Base-by-base conservation (phyloP, 352 stramenopile genomes). In the Phytophthora fragariaefolia region DNA sequence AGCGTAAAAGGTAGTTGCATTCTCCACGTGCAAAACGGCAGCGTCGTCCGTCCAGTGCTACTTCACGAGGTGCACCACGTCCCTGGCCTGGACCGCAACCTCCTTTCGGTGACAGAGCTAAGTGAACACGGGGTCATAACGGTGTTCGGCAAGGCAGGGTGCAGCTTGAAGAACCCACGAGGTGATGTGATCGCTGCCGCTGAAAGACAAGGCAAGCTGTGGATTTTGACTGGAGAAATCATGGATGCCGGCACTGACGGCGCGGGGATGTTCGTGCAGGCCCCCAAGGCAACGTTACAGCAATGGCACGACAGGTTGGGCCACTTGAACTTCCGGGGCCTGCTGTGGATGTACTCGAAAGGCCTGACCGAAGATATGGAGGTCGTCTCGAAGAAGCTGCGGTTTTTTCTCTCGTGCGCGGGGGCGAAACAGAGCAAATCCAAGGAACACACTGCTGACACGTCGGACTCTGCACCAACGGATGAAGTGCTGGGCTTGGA, bases 101-200 rank as follows among this genome's bases (percentile, higher is more conserved):
- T 63, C 13, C 23, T 63, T 2, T 63, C 22, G 4, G 56, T 63
- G 20, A 22, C 55, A 1, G 3, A 63, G 30, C 15, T 63, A 1
- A 26, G 28, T 13, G 56, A 63, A 1, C 45, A 49, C 15, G 30
- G 45, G 2, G 10, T 63, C n/a, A 63, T 13, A 6, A 63, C 56
- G 22, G 38, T 6, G 17, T 63, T 28, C 4, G 34, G 34, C 18
- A 6, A 0, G 3, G 8, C 12, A 17, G 34, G 9, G 34, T 42
- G 34, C 34, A 18, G 13, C 15, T 6, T 42, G 34, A 42, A 42
- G 34, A 55, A 42, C 27, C 15, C 15, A 42, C 13, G 24, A 7
- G 34, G 34, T 6, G 34, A 42, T 5, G 34, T 42, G 15, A 17
- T 42, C 4, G 13, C 34, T 42, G 34, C 12, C 34, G 34, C 34